Base-by-base conservation (phyloP, 148 eudicot genomes). In the Cornus controversa region DNA sequence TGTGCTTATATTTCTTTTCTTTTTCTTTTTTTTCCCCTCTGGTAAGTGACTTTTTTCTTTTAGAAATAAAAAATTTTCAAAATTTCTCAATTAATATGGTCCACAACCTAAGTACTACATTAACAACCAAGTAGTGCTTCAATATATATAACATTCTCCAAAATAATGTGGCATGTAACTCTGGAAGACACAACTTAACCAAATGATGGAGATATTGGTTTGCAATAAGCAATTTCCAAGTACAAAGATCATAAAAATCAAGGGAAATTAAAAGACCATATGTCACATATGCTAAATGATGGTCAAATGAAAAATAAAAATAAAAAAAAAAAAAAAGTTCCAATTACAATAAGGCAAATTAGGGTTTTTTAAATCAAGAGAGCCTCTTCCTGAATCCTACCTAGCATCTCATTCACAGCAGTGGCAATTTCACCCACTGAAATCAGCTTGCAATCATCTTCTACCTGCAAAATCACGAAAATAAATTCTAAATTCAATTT, bases 341-440 rank as follows among this genome's bases (percentile, higher is more conserved):
- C 20, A 25, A 42, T 62, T 36, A 31, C 71, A 66, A 27, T 9
- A 24, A 34, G 10, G 26, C 36, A 64, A 25, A 36, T 25, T 26
- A 25, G 8, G 42, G 8, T 9, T 8, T 37, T 74, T 31, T 6
- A 63, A 40, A 37, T 16, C 24, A 25, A 40, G 69, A 66, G 31
- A 76, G 73, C 36, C 23, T 83, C 89, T 31, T 78, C 80, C 66
- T 85, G 84, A 79, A 89, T 85, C 69, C 85, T 84, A 78, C 80
- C 82, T 64, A 91, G 72, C 62, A 90, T 71, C 53, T 77, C 69
- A 81, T 90, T 79, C 71, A 90, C 87, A 72, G 86, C 90, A 18
- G 77, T 67, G 34, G 91, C 91, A 26, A 87, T 90, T 23, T 90
- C 94, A 71, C 87, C 94, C 54, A 80, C 90, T 58, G 91, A 84